phyloP scores from a whole-genome alignment of 371 early-diverging fungal species.

The Syncephalastrum racemosum region DNA sequence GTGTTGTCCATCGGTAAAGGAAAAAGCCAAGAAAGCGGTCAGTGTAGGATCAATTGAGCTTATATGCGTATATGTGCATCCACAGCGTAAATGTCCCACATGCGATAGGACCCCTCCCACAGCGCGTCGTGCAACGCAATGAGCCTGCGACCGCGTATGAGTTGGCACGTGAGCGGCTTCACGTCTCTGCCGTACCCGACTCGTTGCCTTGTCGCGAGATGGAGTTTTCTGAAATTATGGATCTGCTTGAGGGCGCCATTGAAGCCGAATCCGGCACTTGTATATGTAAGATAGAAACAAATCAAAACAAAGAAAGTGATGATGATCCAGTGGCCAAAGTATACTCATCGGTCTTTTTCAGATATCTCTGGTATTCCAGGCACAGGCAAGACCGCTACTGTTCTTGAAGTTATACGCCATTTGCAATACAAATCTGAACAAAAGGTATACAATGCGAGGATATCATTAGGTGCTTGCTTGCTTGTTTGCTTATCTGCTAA shows the following conservation, averaged over 20 bases:
- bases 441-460: no score
- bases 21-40: no score
- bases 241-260: conserved; percentile 70
- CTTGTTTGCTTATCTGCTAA: no score
- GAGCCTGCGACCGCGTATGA: conserved; percentile 48
- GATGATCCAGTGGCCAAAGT: neutral
- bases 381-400: conserved; percentile 98
- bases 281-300: conserved; percentile 65
- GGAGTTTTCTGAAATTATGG: conserved; percentile 80
- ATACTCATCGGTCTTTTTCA: conserved; percentile 13
- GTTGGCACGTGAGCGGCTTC: conserved; percentile 75
- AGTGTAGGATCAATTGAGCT: no score
- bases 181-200: conserved; percentile 88
- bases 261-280: conserved; percentile 81
- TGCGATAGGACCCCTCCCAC: conserved; percentile 14
- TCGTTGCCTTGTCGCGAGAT: conserved; percentile 89
- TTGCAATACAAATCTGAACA: conserved; percentile 70
- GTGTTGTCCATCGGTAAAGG: conserved; percentile 9
- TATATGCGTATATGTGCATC: neutral
- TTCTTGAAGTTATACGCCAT: conserved; percentile 80
- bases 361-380: conserved; percentile 97
- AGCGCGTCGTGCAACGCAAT: conserved; percentile 13
- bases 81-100: conserved; percentile 10
- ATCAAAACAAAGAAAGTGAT: no score
- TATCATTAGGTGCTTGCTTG: no score